phyloP scores from a whole-genome alignment of 148 eudicot genomes.

The Camellia sinensis region DNA sequence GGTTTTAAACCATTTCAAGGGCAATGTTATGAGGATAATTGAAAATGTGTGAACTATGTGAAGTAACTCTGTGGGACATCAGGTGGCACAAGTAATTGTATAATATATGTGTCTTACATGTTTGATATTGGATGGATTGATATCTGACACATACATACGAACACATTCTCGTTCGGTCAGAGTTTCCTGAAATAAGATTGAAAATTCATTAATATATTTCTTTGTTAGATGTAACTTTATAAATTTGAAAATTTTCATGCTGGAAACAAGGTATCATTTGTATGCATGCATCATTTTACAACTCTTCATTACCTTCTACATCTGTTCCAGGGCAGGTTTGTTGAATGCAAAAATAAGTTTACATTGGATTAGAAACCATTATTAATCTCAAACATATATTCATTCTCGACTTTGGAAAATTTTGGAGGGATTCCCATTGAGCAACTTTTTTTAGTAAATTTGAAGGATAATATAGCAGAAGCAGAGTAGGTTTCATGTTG shows the following conservation, averaged over 20 bases:
- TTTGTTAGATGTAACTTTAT: no score
- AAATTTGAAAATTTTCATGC: no score
- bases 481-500: not conserved
- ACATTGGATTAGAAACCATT: not conserved
- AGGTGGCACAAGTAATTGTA: not conserved
- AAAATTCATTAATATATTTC: no score
- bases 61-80: not conserved
- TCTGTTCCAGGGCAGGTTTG: not conserved
- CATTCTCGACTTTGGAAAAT: no score
- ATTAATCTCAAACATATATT: no score
- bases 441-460: not conserved
- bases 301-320: not conserved
- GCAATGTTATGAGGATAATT: not conserved
- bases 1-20: not conserved
- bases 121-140: not conserved
- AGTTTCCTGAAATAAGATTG: no score
- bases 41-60: not conserved
- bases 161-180: no score
- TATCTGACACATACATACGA: no score
- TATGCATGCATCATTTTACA: no score
- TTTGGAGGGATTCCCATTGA: not conserved
- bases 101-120: not conserved
- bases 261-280: no score
- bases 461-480: not conserved
- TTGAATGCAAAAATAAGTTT: not conserved